These are phyloP conservation scores for Coemansia umbellata DNA, from an alignment of 192 early-diverging fungal genomes.

Conservation along the genomic window DNA sequence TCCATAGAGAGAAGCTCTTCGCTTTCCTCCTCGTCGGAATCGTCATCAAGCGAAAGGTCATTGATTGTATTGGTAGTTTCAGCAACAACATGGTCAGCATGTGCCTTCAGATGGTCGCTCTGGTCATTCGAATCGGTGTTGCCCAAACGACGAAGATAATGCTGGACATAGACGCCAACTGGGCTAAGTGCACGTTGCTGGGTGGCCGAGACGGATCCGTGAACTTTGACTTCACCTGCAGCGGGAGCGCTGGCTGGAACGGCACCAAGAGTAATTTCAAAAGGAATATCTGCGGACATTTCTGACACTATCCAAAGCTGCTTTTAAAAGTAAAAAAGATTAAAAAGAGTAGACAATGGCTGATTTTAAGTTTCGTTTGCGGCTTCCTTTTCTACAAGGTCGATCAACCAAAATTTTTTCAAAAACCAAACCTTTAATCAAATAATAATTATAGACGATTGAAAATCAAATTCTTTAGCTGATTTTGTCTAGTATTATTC, in stretches of 20 bases:
- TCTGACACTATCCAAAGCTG: no score
- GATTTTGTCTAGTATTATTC: no score
- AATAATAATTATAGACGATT: not conserved
- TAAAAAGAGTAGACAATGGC: not conserved
- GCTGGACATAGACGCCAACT: constrained; percentile 47
- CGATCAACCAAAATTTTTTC: not conserved
- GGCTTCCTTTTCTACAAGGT: no score
- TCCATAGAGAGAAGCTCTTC: constrained; percentile 69
- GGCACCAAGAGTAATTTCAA: constrained; percentile 32
- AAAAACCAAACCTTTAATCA: not conserved
- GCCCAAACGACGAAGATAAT: constrained; percentile 38
- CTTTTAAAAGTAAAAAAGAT: not conserved
- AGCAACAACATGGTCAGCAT: constrained; percentile 29
- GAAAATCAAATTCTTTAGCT: no score
- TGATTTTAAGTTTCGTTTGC: no score
- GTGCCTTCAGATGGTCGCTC: constrained; percentile 30
- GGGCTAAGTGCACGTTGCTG: constrained; percentile 34
- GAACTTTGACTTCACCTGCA: constrained; percentile 21
- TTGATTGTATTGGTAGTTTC: constrained; percentile 44
- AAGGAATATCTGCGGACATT: constrained; percentile 24
- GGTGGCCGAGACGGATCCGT: constrained; percentile 16
- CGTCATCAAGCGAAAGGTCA: constrained; percentile 54
- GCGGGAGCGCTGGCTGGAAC: constrained; percentile 23
- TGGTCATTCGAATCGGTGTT: constrained; percentile 5
- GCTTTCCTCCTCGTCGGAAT: constrained; percentile 83